Conservation (phyloP, 2,329 filamentous ascomycete genomes). For the Hypoxylon sp. region DNA sequence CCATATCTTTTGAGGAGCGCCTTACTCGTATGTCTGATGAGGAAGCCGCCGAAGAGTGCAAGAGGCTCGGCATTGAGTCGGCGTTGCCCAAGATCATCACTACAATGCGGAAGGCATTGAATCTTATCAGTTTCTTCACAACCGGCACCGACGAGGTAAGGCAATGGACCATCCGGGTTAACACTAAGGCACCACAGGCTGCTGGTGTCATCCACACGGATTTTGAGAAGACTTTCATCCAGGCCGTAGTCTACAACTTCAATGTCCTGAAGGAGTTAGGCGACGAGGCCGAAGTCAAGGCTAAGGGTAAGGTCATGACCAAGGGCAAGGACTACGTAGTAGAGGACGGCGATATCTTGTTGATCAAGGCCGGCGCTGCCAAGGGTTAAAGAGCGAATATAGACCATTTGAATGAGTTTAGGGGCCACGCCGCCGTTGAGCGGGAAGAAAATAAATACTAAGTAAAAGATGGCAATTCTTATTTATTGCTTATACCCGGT, state of each 20-base stretch:
- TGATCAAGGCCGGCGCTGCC: slow-evolving; percentile 91
- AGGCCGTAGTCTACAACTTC: slow-evolving; percentile 95
- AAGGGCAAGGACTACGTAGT: slow-evolving; percentile 98
- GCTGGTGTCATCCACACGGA: slow-evolving; percentile 98
- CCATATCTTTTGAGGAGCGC: slow-evolving; percentile 92
- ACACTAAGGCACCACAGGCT: slow-evolving; percentile 96
- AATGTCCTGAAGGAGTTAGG: slow-evolving; percentile 84
- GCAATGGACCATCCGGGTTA: slow-evolving; percentile 97
- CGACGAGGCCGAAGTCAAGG: slow-evolving; percentile 89
- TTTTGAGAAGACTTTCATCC: slow-evolving; percentile 99
- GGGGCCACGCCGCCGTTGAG: slow-evolving; percentile 4
- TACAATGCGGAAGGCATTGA: slow-evolving; percentile 92
- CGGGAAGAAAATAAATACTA: slow-evolving; percentile 30
- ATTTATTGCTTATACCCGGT: background rate
- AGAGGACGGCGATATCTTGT: slow-evolving; percentile 84
- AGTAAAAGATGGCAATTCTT: slow-evolving; percentile 6
- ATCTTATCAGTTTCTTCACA: slow-evolving; percentile 97
- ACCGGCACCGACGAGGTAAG: slow-evolving; percentile 95
- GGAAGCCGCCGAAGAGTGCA: slow-evolving; percentile 86
- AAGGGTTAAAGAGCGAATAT: slow-evolving; percentile 68
- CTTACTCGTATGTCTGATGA: slow-evolving; percentile 85
- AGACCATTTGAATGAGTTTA: slow-evolving; percentile 25
- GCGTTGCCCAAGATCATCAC: slow-evolving; percentile 91
- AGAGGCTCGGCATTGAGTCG: slow-evolving; percentile 88
- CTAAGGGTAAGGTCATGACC: slow-evolving; percentile 96